Percentiles rank a stretch among this genome's conserved stretches.
Conservation (phyloP, 192 early-diverging fungal genomes). For the Rhizophagus sp. region DNA sequence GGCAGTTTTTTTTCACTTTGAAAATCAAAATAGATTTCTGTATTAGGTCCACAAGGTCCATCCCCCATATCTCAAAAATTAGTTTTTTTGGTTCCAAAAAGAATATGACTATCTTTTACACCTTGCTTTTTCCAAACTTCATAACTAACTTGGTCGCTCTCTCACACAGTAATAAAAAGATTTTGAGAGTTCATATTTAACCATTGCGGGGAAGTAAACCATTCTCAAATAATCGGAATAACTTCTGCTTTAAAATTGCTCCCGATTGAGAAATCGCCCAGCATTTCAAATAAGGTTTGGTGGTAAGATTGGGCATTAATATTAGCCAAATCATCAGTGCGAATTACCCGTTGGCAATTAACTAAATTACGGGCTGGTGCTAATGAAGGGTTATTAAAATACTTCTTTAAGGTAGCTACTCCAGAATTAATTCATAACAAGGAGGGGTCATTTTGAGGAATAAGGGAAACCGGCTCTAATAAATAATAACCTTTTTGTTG, state of each 20-base stretch:
- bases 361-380: slow-evolving; percentile 7
- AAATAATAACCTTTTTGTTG: slow-evolving; percentile 8
- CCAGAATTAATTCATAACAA: slow-evolving; percentile 12
- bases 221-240: slow-evolving; percentile 59
- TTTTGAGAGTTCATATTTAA: slow-evolving; percentile 5
- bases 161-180: slow-evolving; percentile 42
- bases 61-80: slow-evolving; percentile 71
- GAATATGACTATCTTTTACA: slow-evolving; percentile 52
- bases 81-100: slow-evolving; percentile 48
- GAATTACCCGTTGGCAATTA: neutral
- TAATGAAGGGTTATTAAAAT: neutral
- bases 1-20: slow-evolving; percentile 19
- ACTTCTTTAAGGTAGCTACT: slow-evolving; percentile 6
- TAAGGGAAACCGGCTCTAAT: neutral
- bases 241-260: slow-evolving; percentile 51
- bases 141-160: slow-evolving; percentile 54
- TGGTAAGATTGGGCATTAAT: slow-evolving; percentile 43
- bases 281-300: slow-evolving; percentile 71
- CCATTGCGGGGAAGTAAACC: slow-evolving; percentile 36
- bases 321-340: slow-evolving; percentile 2
- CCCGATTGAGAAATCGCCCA: slow-evolving; percentile 68
- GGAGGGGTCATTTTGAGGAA: slow-evolving; percentile 3
- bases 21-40: slow-evolving; percentile 68
- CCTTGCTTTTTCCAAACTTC: slow-evolving; percentile 60
- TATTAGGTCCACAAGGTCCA: slow-evolving; percentile 64